phyloP scores from a whole-genome alignment of 192 early-diverging fungal species.

The Jimgerdemannia lactiflua region DNA sequence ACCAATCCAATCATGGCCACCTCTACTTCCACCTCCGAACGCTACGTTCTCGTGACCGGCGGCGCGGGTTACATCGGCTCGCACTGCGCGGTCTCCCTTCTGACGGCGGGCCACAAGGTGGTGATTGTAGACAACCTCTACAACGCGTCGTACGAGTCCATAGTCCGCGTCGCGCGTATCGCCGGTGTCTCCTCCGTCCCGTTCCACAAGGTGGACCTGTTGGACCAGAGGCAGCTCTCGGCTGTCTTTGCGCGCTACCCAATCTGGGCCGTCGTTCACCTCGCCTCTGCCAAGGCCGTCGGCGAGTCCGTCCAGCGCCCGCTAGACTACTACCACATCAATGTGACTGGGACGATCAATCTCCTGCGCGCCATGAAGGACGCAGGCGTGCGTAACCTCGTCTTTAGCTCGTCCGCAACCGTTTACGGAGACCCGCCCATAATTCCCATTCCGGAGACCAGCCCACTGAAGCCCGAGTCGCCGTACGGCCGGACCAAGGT shows the following conservation, averaged over 20 bases:
- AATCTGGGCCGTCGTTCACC: slow-evolving; percentile 64
- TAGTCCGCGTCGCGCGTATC: slow-evolving; percentile 25
- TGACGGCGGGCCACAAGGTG: slow-evolving; percentile 63
- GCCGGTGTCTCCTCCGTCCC: slow-evolving; percentile 21
- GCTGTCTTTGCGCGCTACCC: slow-evolving; percentile 33
- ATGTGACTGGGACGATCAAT: slow-evolving; percentile 84
- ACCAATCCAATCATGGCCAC: neutral
- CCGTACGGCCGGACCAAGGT: slow-evolving; percentile 94
- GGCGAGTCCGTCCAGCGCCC: slow-evolving; percentile 78
- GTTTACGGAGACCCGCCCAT: slow-evolving; percentile 64
- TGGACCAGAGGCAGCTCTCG: slow-evolving; percentile 31
- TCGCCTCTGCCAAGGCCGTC: slow-evolving; percentile 83
- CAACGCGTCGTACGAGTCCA: slow-evolving; percentile 46
- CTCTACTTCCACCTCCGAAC: neutral
- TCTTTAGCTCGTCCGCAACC: slow-evolving; percentile 91
- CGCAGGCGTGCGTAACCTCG: slow-evolving; percentile 79
- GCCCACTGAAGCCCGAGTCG: slow-evolving; percentile 65
- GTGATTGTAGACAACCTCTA: slow-evolving; percentile 89
- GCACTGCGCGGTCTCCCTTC: slow-evolving; percentile 81
- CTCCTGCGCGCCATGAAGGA: slow-evolving; percentile 78
- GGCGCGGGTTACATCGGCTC: slow-evolving; percentile 90
- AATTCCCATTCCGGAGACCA: slow-evolving; percentile 20
- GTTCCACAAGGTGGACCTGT: slow-evolving; percentile 41
- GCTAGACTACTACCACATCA: slow-evolving; percentile 88
- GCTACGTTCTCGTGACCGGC: slow-evolving; percentile 53